Evolutionary conservation across 2,329 filamentous ascomycete species (phyloP).

Genomic region (Emericellopsis cladophorae): DNA sequence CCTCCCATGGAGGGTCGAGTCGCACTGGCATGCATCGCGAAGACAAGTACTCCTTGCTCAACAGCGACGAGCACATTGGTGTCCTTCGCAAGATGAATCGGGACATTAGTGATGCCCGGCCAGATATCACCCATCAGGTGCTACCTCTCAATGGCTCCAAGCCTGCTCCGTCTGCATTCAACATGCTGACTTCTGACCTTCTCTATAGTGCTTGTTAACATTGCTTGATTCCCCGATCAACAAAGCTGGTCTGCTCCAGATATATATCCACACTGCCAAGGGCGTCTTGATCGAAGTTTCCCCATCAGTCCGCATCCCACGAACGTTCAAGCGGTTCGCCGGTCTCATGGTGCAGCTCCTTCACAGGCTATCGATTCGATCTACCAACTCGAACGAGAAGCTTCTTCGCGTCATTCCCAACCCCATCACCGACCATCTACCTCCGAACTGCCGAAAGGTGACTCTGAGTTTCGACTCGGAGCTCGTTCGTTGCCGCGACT

Average conservation of each 20-base stretch:
- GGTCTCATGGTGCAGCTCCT: slow-evolving; percentile 97
- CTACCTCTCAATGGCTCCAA: slow-evolving; percentile 10
- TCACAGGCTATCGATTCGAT: slow-evolving; percentile 89
- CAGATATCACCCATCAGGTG: slow-evolving; percentile 98
- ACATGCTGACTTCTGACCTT: slow-evolving; percentile 25
- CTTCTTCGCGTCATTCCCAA: slow-evolving; percentile 95
- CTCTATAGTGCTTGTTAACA: slow-evolving; percentile 76
- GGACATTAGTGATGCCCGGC: slow-evolving; percentile 93
- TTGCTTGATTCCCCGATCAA: slow-evolving; percentile 97
- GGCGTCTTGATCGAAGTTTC: slow-evolving; percentile 96
- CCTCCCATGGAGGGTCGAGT: slow-evolving; percentile 58
- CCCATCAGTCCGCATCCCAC: slow-evolving; percentile 91
- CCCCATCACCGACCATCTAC: slow-evolving; percentile 92
- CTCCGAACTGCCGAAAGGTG: slow-evolving; percentile 94
- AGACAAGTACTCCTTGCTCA: slow-evolving; percentile 94
- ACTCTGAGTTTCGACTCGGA: slow-evolving; percentile 90
- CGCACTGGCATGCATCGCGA: slow-evolving; percentile 58
- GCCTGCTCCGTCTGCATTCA: slow-evolving; percentile 25
- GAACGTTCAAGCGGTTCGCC: slow-evolving; percentile 97
- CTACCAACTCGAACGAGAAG: slow-evolving; percentile 94
- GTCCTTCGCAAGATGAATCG: slow-evolving; percentile 99
- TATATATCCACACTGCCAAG: slow-evolving; percentile 97
- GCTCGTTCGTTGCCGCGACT: slow-evolving; percentile 78
- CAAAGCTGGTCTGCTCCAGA: slow-evolving; percentile 94
- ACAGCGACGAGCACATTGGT: slow-evolving; percentile 98